phyloP scores from a whole-genome alignment of 2,329 filamentous ascomycete genomes.

The Phialophora verrucosa region DNA sequence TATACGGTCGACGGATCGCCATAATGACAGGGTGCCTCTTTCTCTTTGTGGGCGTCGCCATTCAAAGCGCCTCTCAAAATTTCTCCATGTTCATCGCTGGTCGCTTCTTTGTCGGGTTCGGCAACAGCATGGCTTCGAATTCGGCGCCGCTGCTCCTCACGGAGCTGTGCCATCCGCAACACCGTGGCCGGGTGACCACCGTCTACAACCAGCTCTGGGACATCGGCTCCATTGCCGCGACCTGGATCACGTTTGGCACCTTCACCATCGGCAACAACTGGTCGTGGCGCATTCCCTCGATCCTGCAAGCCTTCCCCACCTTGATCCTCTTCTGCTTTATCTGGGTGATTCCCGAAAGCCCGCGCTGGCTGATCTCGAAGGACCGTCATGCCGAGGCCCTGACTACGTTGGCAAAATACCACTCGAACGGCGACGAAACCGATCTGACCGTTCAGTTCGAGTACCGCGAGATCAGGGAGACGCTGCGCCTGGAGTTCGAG shows the following conservation, averaged over 20 bases:
- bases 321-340: constrained; percentile 60
- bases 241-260: constrained; percentile 56
- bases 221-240: constrained; percentile 57
- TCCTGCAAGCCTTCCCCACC: constrained; percentile 68
- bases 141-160: constrained; percentile 46
- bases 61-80: constrained; percentile 38
- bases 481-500: constrained; percentile 61
- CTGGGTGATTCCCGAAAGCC: constrained; percentile 71
- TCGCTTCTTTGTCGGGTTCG: constrained; percentile 69
- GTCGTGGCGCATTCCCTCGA: constrained; percentile 68
- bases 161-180: constrained; percentile 56
- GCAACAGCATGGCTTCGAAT: constrained; percentile 43
- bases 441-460: constrained; percentile 66
- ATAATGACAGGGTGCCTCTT: constrained; percentile 30
- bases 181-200: constrained; percentile 55
- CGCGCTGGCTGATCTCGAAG: constrained; percentile 61
- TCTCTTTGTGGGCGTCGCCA: constrained; percentile 40
- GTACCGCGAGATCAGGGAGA: constrained; percentile 69
- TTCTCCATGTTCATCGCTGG: constrained; percentile 61
- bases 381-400: constrained; percentile 40
- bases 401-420: constrained; percentile 45
- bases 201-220: constrained; percentile 63
- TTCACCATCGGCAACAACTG: constrained; percentile 53
- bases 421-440: constrained; percentile 47
- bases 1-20: constrained; percentile 25